phyloP scores from a whole-genome alignment of 2,329 filamentous ascomycete species.

The Penicillium sclerotiorum region DNA sequence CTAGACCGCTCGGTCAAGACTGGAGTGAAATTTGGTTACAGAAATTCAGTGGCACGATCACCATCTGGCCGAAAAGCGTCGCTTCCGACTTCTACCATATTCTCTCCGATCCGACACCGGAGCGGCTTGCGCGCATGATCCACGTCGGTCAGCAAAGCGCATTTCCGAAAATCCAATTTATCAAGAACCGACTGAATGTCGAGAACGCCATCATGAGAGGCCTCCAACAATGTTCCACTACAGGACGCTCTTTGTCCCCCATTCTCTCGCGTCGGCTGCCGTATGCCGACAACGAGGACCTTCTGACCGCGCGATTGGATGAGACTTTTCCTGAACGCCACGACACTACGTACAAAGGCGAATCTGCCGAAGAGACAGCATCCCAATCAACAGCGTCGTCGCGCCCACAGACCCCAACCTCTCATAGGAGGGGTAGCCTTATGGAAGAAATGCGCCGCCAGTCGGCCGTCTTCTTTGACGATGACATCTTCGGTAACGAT shows the following conservation, averaged over 20 bases:
- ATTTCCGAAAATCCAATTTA: conserved; percentile 90
- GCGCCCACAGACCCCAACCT: conserved; percentile 25
- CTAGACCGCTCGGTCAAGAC: conserved; percentile 87
- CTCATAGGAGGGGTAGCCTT: conserved; percentile 31
- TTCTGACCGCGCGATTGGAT: conserved; percentile 29
- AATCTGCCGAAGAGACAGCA: conserved; percentile 17
- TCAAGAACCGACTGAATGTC: conserved; percentile 81
- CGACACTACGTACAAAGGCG: conserved; percentile 22
- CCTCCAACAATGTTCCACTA: conserved; percentile 39
- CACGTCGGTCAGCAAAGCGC: conserved; percentile 85
- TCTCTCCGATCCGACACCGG: conserved; percentile 75
- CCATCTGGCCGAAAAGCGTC: conserved; percentile 87
- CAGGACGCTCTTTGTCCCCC: conserved; percentile 29
- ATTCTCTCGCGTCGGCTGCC: conserved; percentile 32
- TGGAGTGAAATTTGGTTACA: conserved; percentile 98
- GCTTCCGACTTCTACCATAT: conserved; percentile 83
- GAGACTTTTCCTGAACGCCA: conserved; percentile 31
- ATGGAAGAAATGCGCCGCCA: conserved; percentile 50
- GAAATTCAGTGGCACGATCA: conserved; percentile 90
- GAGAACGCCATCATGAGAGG: conserved; percentile 69
- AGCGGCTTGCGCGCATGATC: conserved; percentile 82
- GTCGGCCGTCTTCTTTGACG: conserved; percentile 52
- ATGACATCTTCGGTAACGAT: conserved; percentile 39
- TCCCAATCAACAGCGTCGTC: conserved; percentile 25
- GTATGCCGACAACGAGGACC: conserved; percentile 21